phyloP scores from a whole-genome alignment of 345 rosid genomes.

The Turritis glabra region DNA sequence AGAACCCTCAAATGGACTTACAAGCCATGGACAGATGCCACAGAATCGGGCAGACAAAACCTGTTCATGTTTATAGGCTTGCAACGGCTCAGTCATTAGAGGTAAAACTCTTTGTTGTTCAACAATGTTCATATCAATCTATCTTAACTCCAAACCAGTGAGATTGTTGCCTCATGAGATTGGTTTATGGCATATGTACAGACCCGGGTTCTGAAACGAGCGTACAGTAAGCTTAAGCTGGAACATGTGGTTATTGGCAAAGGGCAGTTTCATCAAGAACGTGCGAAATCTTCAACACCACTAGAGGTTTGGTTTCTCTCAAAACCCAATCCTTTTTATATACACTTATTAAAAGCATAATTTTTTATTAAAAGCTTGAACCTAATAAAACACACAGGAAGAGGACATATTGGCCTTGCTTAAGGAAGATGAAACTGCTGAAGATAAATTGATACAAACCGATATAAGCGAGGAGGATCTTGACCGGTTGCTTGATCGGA shows the following conservation, averaged over 20 bases:
- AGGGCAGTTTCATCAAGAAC: slow-evolving; percentile 94
- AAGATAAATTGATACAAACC: slow-evolving; percentile 87
- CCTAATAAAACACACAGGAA: slow-evolving; percentile 49
- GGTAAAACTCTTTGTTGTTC: slow-evolving; percentile 53
- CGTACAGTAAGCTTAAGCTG: slow-evolving; percentile 86
- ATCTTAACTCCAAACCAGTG: not conserved
- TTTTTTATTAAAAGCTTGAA: slow-evolving; percentile 2
- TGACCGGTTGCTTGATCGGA: slow-evolving; percentile 68
- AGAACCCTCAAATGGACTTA: slow-evolving; percentile 99
- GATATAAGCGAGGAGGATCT: slow-evolving; percentile 81
- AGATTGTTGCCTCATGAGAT: slow-evolving; percentile 19
- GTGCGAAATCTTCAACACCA: slow-evolving; percentile 39
- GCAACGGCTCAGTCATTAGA: slow-evolving; percentile 89
- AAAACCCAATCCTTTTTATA: not conserved
- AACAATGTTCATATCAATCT: not conserved
- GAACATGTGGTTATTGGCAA: slow-evolving; percentile 95
- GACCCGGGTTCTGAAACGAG: slow-evolving; percentile 92
- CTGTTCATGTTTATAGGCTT: slow-evolving; percentile 98
- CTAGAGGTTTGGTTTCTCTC: slow-evolving; percentile 49
- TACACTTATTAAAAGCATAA: not conserved
- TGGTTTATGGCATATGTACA: slow-evolving; percentile 38
- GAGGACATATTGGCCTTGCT: slow-evolving; percentile 78
- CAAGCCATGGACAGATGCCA: slow-evolving; percentile 99
- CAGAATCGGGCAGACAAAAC: slow-evolving; percentile 98
- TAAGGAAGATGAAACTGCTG: slow-evolving; percentile 74